Base-by-base conservation (phyloP, 2,329 filamentous ascomycete species). In the Colletotrichum chlorophyti region DNA sequence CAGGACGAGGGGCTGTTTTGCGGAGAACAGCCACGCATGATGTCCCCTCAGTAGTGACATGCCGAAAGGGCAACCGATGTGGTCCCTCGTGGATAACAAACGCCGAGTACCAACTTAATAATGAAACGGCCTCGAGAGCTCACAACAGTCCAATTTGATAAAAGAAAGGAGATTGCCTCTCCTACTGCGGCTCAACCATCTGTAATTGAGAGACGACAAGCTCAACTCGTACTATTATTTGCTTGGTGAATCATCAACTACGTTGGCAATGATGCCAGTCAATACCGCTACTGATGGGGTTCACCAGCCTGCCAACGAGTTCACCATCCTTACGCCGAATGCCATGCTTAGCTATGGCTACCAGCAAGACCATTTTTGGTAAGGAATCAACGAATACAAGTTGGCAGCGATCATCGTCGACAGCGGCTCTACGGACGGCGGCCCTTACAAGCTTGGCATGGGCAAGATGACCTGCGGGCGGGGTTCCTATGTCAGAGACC, bases 281-380 rank as follows among this genome's bases (percentile, higher is more conserved):
- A 40, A 17, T 6, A 37, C 21, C 31, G 11, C 17, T 19, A 2
- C 12, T 8, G 12, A 45, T 12, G 38, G 23, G 15, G 6, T 9
- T 8, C 8, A 21, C 31, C 29, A 35, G 15, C 15, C 3, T 17
- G 14, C 23, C 12, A 41, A 38, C 9, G 40, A 63, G 49, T 53
- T 53, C 24, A 46, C 41, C 3, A 42, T 82, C 43, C 63, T 81
- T 3, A 78, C 79, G 0, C 78, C 79, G 0, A 74, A 79, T 12
- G 79, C 76, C 29, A 82, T 80, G 77, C 65, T 82, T 5, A 79
- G 80, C 9, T 83, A 80, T 58, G 79, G 80, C 19, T 76, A 79
- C 41, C 65, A 76, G 41, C 69, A 72, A 21, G 61, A 64, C 0
- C 67, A 73, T 23, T 72, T 65, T 0, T 40, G 55, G 0, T 29